Evolutionary conservation across 768 basidiomycete species (phyloP).

Genomic region (Crucibulum laeve): DNA sequence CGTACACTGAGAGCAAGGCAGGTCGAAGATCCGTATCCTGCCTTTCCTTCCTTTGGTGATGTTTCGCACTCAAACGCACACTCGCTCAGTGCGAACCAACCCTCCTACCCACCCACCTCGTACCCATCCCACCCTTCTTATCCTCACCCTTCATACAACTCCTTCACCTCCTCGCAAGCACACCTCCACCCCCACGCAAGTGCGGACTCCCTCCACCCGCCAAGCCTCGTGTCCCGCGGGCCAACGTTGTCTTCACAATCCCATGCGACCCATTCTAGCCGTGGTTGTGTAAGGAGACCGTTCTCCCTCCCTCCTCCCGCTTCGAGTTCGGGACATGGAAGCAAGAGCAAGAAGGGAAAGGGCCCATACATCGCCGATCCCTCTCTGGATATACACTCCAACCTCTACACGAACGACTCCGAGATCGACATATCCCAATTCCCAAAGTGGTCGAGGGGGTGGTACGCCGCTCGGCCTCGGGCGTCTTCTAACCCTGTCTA

Average conservation of each 20-base stretch:
- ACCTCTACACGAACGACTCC: constrained; percentile 20
- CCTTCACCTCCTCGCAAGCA: constrained; percentile 1
- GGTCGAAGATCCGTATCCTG: constrained; percentile 27
- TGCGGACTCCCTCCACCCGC: constrained; percentile 19
- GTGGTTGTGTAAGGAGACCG: constrained; percentile 28
- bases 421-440: constrained; percentile 62
- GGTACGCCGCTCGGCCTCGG: constrained; percentile 38
- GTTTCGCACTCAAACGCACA: no score
- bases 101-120: no score
- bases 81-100: no score
- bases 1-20: constrained; percentile 38
- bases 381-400: constrained; percentile 11
- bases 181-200: constrained; percentile 15
- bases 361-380: constrained; percentile 12
- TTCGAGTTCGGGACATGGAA: no score
- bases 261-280: constrained; percentile 15
- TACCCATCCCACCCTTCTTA: no score
- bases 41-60: constrained; percentile 25
- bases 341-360: no score
- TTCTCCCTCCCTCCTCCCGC: constrained; percentile 46
- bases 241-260: constrained; percentile 38
- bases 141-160: constrained; percentile 15
- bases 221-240: constrained; percentile 39
- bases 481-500: constrained; percentile 30
- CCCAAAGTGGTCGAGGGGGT: constrained; percentile 58